phyloP scores from a whole-genome alignment of 169 alveolate species.

The Plasmodium reichenowi region DNA sequence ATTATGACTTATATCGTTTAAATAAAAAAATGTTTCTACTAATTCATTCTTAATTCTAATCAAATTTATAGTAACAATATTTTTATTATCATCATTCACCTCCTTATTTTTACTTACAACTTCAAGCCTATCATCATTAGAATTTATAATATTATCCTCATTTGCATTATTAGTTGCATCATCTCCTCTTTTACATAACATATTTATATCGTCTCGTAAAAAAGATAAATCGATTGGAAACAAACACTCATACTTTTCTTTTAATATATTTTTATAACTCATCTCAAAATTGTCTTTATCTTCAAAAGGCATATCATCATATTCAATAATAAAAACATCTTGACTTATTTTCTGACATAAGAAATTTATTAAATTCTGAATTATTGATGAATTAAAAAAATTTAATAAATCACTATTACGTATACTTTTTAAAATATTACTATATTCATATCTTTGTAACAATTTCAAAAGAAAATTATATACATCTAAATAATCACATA shows the following conservation, averaged over 20 bases:
- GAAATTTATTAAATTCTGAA: slow-evolving; percentile 53
- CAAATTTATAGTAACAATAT: slow-evolving; percentile 18
- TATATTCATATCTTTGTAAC: slow-evolving; percentile 22
- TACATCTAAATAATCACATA: slow-evolving; percentile 22
- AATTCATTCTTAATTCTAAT: slow-evolving; percentile 40
- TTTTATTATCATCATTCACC: not conserved
- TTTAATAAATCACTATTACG: slow-evolving; percentile 36
- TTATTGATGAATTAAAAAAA: slow-evolving; percentile 65
- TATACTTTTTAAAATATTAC: slow-evolving; percentile 10
- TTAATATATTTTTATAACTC: slow-evolving; percentile 10
- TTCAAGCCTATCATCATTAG: not conserved
- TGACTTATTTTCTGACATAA: slow-evolving; percentile 32
- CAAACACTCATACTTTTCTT: slow-evolving; percentile 4
- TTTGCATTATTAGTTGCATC: not conserved
- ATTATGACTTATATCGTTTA: slow-evolving; percentile 24
- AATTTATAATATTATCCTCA: not conserved
- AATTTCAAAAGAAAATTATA: slow-evolving; percentile 47
- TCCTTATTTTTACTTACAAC: not conserved
- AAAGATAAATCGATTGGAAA: slow-evolving; percentile 48
- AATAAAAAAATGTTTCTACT: slow-evolving; percentile 40
- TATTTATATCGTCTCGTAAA: slow-evolving; percentile 31
- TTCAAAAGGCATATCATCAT: slow-evolving; percentile 64
- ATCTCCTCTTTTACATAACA: not conserved
- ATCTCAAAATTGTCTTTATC: slow-evolving; percentile 23
- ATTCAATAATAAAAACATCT: slow-evolving; percentile 12